Evolutionary conservation across 2,329 filamentous ascomycete genomes (phyloP), one percentile per base, ranked within the genome.

Genomic region (Cercospora berteroae): DNA sequence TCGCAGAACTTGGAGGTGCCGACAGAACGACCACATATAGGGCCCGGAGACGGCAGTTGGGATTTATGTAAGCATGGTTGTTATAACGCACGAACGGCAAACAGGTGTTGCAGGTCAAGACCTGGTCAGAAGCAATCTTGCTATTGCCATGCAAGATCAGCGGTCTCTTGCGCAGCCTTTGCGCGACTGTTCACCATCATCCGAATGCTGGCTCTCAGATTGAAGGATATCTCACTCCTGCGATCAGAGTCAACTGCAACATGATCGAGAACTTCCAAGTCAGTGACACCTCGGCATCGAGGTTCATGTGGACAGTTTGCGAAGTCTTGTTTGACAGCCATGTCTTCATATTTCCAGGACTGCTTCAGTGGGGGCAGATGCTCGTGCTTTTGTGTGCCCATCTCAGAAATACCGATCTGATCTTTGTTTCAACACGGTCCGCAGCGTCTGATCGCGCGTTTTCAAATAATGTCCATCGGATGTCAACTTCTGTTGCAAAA

Each of bases 21-120:
- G 61, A 64, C 61, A 64, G 48, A 44, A 63, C 60, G 44, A 63
- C 60, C 60, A 63, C 60, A 63, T 44, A 50, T 63, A 63, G 60
- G 60, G 60, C 60, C 42, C 60, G 23, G 29, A 55, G 23, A 50
- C 60, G 60, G 60, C 60, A 63, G 60, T 61, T 61, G 39, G 36
- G 31, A 58, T 58, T 58, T 58, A 58, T 58, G 55, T 58, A 33
- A 58, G 55, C 55, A 58, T 33, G 27, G 55, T 58, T 58, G 27
- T 18, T 31, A 27, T 55, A 16, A 27, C 10, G 48, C 48, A 27
- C 48, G 7, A 16, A 13, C 23, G n/a, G 39, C 39, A 44, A 5
- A 18, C 39, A 44, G 5, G 39, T 18, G 39, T 3, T 44, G 16
- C 16, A 44, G 18, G 39, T 8, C 4, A 18, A 6, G 5, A 44